phyloP scores from a whole-genome alignment of 257 asterid genomes.

The Asclepias syriaca region DNA sequence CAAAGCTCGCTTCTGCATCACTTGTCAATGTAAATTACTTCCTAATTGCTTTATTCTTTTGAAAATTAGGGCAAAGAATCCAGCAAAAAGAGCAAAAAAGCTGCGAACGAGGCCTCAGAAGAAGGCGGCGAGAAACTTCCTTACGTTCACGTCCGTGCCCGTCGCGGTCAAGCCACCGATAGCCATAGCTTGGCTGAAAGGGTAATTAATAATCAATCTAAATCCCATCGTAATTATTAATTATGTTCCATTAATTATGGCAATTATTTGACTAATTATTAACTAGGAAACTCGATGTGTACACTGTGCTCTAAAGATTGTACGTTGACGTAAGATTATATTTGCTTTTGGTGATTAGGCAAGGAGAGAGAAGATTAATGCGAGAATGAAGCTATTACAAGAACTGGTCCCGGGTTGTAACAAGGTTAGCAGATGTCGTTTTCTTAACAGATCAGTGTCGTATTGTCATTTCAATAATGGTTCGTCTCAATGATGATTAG shows the following conservation, averaged over 20 bases:
- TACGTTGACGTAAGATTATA: not conserved
- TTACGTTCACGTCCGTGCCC: slow-evolving; percentile 86
- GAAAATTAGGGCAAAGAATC: slow-evolving; percentile 52
- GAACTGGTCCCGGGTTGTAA: slow-evolving; percentile 99
- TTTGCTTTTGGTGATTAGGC: slow-evolving; percentile 43
- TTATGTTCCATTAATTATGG: slow-evolving; percentile 17
- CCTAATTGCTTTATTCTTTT: not conserved
- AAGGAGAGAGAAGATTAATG: slow-evolving; percentile 97
- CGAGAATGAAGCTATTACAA: slow-evolving; percentile 87
- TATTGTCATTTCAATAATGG: slow-evolving; percentile 14
- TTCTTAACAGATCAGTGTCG: slow-evolving; percentile 22
- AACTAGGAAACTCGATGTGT: not conserved
- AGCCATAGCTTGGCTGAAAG: slow-evolving; percentile 99
- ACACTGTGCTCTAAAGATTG: slow-evolving; percentile 15
- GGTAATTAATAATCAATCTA: slow-evolving; percentile 43
- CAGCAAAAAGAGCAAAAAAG: slow-evolving; percentile 59
- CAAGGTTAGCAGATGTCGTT: slow-evolving; percentile 64
- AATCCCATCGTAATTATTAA: not conserved
- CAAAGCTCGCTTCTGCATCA: not conserved
- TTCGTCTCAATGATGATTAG: slow-evolving; percentile 21
- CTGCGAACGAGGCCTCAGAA: slow-evolving; percentile 37
- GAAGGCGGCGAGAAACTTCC: slow-evolving; percentile 70
- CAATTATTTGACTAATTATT: slow-evolving; percentile 4
- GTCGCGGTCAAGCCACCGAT: slow-evolving; percentile 97
- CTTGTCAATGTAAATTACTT: not conserved